phyloP scores from a whole-genome alignment of 306 rosid species.

The Cicer bijugum region DNA sequence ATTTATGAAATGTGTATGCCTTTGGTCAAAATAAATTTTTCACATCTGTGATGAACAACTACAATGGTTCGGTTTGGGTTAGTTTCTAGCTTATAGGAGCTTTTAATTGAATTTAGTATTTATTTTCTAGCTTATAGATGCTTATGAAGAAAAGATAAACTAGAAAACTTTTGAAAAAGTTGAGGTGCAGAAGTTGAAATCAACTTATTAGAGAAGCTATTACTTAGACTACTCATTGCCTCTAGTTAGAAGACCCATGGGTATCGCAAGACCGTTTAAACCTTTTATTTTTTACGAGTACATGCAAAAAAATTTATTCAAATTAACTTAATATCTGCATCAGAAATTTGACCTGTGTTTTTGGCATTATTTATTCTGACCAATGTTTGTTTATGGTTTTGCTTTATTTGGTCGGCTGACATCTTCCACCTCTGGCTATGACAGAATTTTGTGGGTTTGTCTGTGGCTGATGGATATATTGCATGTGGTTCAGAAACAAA shows the following conservation, averaged over 20 bases:
- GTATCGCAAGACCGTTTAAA: neutral
- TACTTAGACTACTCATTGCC: neutral
- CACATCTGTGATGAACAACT: conserved; percentile 25
- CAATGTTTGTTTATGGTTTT: conserved; percentile 30
- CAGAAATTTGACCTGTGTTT: conserved; percentile 32
- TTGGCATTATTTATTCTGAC: conserved; percentile 38
- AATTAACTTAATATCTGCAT: neutral
- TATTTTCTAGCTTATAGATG: neutral
- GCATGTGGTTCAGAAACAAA: conserved; percentile 98
- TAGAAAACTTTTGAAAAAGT: neutral
- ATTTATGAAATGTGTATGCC: conserved; percentile 25
- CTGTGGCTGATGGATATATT: conserved; percentile 82
- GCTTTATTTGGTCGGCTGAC: conserved; percentile 41
- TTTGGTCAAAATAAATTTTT: conserved; percentile 24
- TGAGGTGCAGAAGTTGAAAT: conserved; percentile 2
- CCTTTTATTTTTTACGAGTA: neutral
- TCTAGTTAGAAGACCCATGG: neutral
- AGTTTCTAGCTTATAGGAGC: conserved; percentile 11
- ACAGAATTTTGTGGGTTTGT: conserved; percentile 95
- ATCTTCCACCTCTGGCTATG: conserved; percentile 46
- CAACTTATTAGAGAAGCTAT: neutral
- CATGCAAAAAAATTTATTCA: neutral
- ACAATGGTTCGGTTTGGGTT: conserved; percentile 2
- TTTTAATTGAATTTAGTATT: neutral
- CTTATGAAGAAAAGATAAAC: neutral